These are phyloP conservation scores for Ottelia alismoides DNA, from an alignment of 106 monocot species.

Conservation along the genomic window DNA sequence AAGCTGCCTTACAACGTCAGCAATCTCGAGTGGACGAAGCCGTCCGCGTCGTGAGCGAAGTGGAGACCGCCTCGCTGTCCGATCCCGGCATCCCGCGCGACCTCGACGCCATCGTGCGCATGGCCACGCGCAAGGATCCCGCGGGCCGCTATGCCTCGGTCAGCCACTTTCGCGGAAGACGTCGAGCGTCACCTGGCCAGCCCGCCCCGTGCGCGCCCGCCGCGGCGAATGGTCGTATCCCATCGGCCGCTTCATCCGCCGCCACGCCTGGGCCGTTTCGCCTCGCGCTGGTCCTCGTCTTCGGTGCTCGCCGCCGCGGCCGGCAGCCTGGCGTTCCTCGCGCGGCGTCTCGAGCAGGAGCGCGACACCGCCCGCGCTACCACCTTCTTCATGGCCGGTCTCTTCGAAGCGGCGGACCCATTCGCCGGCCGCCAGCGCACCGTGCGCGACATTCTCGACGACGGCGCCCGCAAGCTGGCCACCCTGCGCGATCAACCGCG, in stretches of 20 bases:
- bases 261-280: neutral
- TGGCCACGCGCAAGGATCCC: neutral
- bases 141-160: neutral
- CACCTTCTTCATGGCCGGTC: no score
- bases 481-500: no score
- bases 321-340: no score
- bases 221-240: neutral
- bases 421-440: no score
- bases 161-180: neutral
- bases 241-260: neutral
- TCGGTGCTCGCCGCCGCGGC: no score
- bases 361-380: no score
- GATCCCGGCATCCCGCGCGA: neutral
- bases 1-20: neutral
- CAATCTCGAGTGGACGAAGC: neutral
- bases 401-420: no score
- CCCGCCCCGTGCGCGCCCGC: neutral
- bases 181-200: neutral
- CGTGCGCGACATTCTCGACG: no score
- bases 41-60: neutral
- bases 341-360: no score
- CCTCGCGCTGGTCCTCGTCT: no score
- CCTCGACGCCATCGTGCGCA: neutral
- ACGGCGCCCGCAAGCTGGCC: no score
- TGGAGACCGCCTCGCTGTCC: neutral